Evolutionary conservation across 352 stramenopile species (phyloP).

Genomic region (Globisporangium emineosum): DNA sequence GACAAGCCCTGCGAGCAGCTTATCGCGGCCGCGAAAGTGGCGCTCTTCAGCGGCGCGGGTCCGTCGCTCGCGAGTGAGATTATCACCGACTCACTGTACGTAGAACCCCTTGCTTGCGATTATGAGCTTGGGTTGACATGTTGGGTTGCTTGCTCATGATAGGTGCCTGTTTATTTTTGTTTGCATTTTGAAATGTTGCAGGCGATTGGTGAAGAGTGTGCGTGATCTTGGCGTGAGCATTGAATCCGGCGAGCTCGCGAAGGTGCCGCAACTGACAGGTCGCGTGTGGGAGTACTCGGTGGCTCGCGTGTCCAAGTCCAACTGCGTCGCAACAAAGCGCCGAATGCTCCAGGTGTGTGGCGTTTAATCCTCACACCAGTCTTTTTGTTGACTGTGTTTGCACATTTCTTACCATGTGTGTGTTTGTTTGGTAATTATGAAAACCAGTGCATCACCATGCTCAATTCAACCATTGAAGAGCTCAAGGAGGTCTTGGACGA

Average conservation of each 20-base stretch:
- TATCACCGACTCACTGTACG: constrained; percentile 61
- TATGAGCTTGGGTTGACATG: constrained; percentile 1
- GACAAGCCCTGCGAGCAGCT: constrained; percentile 79
- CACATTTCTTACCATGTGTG: neutral
- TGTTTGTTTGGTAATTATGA: neutral
- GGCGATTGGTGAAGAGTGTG: constrained; percentile 75
- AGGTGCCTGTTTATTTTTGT: constrained; percentile 1
- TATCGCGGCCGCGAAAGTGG: constrained; percentile 67
- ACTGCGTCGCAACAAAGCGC: constrained; percentile 82
- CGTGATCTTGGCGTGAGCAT: constrained; percentile 48
- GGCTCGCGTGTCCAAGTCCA: constrained; percentile 73
- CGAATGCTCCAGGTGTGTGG: constrained; percentile 77
- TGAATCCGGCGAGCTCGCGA: constrained; percentile 40
- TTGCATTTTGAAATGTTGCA: constrained; percentile 15
- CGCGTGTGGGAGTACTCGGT: constrained; percentile 83
- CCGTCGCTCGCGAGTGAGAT: constrained; percentile 77
- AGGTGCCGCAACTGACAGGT: constrained; percentile 70
- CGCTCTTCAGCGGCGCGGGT: constrained; percentile 73
- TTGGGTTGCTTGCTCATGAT: constrained; percentile 5
- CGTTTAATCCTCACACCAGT: neutral
- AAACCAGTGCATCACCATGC: constrained; percentile 67
- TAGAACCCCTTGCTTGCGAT: neutral
- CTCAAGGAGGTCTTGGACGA: constrained; percentile 72
- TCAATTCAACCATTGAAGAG: constrained; percentile 82
- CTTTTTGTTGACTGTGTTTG: neutral